Conservation (phyloP, 2,329 filamentous ascomycete genomes). For the Arthrinium puccinioides region DNA sequence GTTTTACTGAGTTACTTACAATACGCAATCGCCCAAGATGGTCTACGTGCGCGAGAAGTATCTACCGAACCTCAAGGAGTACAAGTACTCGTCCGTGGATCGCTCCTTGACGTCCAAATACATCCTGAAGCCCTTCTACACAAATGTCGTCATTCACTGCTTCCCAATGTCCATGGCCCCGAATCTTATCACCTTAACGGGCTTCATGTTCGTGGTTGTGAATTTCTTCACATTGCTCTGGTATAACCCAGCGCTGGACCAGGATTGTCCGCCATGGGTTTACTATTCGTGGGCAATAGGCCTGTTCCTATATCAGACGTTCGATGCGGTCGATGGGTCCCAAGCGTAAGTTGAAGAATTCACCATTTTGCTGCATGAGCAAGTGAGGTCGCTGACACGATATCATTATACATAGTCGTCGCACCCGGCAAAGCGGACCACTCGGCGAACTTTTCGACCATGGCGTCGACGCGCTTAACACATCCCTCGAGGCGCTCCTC, state of each 20-base stretch:
- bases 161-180: slow-evolving; percentile 95
- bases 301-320: slow-evolving; percentile 94
- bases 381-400: background rate
- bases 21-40: no score
- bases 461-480: slow-evolving; percentile 94
- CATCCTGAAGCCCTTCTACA: slow-evolving; percentile 96
- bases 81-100: slow-evolving; percentile 93
- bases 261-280: slow-evolving; percentile 91
- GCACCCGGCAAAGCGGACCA: slow-evolving; percentile 87
- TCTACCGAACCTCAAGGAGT: slow-evolving; percentile 81
- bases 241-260: slow-evolving; percentile 91
- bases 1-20: no score
- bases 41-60: slow-evolving; percentile 92
- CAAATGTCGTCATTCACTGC: slow-evolving; percentile 83
- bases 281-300: slow-evolving; percentile 88
- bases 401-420: slow-evolving; percentile 60
- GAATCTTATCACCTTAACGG: slow-evolving; percentile 80
- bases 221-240: slow-evolving; percentile 91
- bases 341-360: slow-evolving; percentile 64
- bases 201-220: slow-evolving; percentile 80
- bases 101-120: slow-evolving; percentile 86
- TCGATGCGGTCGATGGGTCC: slow-evolving; percentile 91
- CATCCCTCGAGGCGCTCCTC: slow-evolving; percentile 83
- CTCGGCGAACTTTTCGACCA: slow-evolving; percentile 96
- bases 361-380: background rate